Evolutionary conservation across 2,329 filamentous ascomycete genomes (phyloP), one percentile per base, ranked within the genome.

Genomic region (Daldinia sp.): DNA sequence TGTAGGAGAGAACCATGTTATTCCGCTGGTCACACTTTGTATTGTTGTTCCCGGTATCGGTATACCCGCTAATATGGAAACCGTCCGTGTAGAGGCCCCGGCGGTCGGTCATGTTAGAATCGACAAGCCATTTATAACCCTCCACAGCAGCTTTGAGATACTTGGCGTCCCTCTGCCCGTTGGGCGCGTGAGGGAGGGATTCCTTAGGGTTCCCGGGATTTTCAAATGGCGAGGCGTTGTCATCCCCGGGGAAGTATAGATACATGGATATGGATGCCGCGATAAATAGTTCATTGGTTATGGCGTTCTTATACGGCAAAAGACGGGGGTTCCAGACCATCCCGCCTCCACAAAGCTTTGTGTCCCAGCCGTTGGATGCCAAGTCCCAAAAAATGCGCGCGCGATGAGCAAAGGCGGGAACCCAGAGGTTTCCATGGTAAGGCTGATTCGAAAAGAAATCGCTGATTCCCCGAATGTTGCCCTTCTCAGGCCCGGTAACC

Each of bases 1-100:
- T 98, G 80, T 98, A 97, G 0, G 93, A 96, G 77, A 94, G 97
- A 7, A 97, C 90, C 88, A 93, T 94, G 69, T 94, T 87, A 76
- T 97, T 92, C 49, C 93, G 86, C 50, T 86, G 76, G 73, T 97
- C 92, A 75, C 94, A 97, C 66, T 86, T 83, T 0, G 86, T 88
- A 58, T 91, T 93, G 50, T 88, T 87, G 23, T 82, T 83, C 61
- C 83, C 83, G 5, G 80, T 78, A 58, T 87, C 84, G 23, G 80
- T 79, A 78, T 83, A 91, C 21, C 86, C 86, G 11, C 82, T 85
- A 71, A 98, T 90, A 76, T 98, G 94, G 74, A 93, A 98, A 9
- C 94, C 94, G 71, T 98, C 94, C 0, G 88, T 87, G 74, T 92
- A 96, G 0, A 97, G 80, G 0, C 93, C 93, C 29, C 85, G 80